Conservation (phyloP, 1,284 basidiomycete species). For the Melanopsichium pennsylvanicum region DNA sequence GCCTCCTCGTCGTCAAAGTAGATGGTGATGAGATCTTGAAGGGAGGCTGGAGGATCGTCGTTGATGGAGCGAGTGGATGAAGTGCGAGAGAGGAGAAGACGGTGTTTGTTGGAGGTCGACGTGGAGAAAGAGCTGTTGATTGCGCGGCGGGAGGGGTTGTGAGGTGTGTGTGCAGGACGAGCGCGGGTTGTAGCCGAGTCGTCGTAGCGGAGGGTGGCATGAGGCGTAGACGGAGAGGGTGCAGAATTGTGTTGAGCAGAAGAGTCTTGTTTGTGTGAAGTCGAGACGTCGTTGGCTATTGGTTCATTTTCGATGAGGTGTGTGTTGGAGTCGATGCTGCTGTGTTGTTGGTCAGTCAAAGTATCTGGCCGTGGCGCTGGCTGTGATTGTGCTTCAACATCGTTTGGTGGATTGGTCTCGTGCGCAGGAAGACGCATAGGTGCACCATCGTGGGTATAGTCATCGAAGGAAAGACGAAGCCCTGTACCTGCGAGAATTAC, state of each 20-base stretch:
- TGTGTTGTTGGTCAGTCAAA: too few species aligned
- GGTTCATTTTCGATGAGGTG: too few species aligned
- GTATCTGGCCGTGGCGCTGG: too few species aligned
- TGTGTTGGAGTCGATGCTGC: neutral
- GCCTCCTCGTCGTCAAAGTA: conserved; percentile 77
- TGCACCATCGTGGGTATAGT: conserved; percentile 1
- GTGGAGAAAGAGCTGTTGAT: conserved; percentile 10
- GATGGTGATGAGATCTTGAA: conserved; percentile 64
- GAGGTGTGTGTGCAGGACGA: neutral
- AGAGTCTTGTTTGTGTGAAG: neutral
- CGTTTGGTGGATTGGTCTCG: neutral
- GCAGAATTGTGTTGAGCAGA: neutral
- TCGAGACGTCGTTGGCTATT: neutral
- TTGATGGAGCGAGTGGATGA: conserved; percentile 19
- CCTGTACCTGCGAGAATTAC: conserved; percentile 45
- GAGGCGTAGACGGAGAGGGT: neutral
- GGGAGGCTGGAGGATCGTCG: conserved; percentile 12
- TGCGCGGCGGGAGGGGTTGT: neutral
- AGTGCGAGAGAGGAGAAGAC: conserved; percentile 15
- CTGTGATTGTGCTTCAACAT: conserved; percentile 29
- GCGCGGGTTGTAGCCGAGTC: conserved; percentile 1
- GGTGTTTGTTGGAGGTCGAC: conserved; percentile 12
- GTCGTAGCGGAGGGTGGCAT: conserved; percentile 2
- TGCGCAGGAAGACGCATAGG: neutral
- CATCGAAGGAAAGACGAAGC: conserved; percentile 20